These are phyloP conservation scores for Cymodocea nodosa DNA, from an alignment of 116 monocot species.

Conservation along the genomic window DNA sequence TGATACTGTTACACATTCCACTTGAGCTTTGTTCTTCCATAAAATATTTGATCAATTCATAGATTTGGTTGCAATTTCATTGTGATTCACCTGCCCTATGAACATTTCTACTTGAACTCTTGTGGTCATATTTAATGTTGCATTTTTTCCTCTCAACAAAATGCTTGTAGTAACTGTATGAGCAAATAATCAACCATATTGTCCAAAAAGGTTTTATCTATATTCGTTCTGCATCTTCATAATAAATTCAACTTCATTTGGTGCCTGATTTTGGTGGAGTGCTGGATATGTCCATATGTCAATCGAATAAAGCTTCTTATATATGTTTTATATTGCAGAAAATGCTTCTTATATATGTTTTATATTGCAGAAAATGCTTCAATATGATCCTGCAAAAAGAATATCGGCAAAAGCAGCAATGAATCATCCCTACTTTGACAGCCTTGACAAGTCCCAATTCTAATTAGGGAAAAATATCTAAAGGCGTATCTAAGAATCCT, in stretches of 20 bases:
- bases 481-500: too few relatives aligned
- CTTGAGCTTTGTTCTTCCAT: too few relatives aligned
- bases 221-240: not conserved
- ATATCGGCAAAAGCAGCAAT: slow-evolving; percentile 60
- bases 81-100: not conserved
- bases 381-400: slow-evolving; percentile 40
- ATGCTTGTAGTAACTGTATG: not conserved
- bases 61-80: too few relatives aligned
- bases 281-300: not conserved
- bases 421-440: slow-evolving; percentile 62
- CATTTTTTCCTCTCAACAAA: not conserved
- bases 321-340: slow-evolving; percentile 19
- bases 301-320: too few relatives aligned
- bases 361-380: slow-evolving; percentile 52
- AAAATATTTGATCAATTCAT: too few relatives aligned
- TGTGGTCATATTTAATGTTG: not conserved
- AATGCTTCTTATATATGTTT: slow-evolving; percentile 34
- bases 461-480: too few relatives aligned
- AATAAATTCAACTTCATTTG: not conserved
- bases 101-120: not conserved
- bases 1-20: too few relatives aligned
- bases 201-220: too few relatives aligned
- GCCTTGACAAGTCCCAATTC: slow-evolving; percentile 47
- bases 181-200: not conserved
- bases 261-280: not conserved